These are phyloP conservation scores for Orbilia oligospora DNA, from an alignment of 2,329 filamentous ascomycete species.

Conservation along the genomic window DNA sequence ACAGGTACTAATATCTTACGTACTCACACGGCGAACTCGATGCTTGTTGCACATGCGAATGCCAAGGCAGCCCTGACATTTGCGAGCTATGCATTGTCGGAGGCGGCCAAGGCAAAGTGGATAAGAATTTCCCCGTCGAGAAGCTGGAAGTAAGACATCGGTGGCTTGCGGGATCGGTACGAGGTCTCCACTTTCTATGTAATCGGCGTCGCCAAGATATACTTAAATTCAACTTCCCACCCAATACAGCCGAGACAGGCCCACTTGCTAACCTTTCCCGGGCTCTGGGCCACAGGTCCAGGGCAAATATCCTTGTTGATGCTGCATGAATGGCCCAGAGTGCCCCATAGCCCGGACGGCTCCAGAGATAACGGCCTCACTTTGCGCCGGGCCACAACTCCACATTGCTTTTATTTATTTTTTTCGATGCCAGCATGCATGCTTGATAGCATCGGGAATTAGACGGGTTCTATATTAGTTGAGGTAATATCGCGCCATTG, in stretches of 20 bases:
- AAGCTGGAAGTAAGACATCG: conserved; percentile 8
- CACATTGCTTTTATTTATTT: not conserved
- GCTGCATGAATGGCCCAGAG: not conserved
- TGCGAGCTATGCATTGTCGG: not conserved
- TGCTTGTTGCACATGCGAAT: not conserved
- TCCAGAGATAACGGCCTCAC: not conserved
- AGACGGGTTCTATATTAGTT: conserved; percentile 10
- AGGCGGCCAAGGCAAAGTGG: conserved; percentile 8
- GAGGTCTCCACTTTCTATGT: conserved; percentile 4
- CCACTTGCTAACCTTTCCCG: not conserved
- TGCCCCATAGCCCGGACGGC: not conserved
- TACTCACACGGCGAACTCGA: conserved; percentile 5
- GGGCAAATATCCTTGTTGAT: not conserved
- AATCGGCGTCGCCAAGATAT: conserved; percentile 8
- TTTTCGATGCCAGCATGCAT: not conserved
- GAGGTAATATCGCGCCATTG: conserved; percentile 27
- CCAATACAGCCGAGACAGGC: not conserved
- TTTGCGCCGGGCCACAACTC: not conserved
- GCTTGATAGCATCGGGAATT: conserved; percentile 1
- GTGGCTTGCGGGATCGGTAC: conserved; percentile 27
- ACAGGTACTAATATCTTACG: conserved; percentile 2
- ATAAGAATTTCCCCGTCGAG: not conserved
- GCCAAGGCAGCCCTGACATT: conserved; percentile 4
- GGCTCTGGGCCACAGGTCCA: not conserved
- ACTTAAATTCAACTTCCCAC: conserved; percentile 35